Conservation (phyloP, 257 asterid species). For the Solanum stenotomum region DNA sequence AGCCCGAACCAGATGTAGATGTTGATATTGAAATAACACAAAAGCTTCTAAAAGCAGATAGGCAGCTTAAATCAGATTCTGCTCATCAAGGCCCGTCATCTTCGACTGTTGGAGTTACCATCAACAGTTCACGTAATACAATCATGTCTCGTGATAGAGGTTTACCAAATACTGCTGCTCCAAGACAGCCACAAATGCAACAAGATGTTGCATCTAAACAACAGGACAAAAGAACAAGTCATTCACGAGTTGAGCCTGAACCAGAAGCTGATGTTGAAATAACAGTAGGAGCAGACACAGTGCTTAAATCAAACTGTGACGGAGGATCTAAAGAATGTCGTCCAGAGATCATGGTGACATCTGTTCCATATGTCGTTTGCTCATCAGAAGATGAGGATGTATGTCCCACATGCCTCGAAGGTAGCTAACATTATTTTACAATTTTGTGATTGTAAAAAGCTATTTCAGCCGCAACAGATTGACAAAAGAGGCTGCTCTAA, state of each 20-base stretch:
- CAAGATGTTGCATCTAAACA: neutral
- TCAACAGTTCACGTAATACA: constrained; percentile 1
- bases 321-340: neutral
- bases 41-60: neutral
- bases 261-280: constrained; percentile 8
- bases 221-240: constrained; percentile 9
- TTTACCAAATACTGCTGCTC: neutral
- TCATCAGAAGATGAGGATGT: constrained; percentile 31
- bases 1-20: constrained; percentile 13
- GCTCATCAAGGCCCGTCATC: constrained; percentile 11
- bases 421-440: constrained; percentile 13
- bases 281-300: neutral
- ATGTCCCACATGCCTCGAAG: constrained; percentile 70
- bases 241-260: constrained; percentile 13
- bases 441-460: neutral
- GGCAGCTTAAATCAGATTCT: neutral
- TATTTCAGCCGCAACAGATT: neutral
- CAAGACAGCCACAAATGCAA: constrained; percentile 1
- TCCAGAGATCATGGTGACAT: neutral
- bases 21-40: neutral
- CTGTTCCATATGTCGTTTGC: neutral
- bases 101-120: neutral
- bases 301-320: neutral
- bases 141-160: constrained; percentile 1
- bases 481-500: neutral